Base-by-base conservation (phyloP, 345 rosid species). In the Populus ilicifolia region DNA sequence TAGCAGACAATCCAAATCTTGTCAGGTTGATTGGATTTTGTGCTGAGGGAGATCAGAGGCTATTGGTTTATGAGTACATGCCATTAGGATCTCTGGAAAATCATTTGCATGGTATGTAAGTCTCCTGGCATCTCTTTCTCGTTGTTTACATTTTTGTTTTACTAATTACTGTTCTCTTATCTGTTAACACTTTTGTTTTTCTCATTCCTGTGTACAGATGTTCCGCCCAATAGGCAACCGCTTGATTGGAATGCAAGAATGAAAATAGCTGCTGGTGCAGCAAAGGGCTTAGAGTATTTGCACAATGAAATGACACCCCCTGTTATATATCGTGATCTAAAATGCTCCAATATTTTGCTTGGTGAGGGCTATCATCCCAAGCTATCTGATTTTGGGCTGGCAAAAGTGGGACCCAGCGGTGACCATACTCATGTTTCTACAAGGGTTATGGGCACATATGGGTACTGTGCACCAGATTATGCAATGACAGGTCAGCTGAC, bases 361-460 rank as follows among this genome's bases (percentile, higher is more conserved):
- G 86, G 81, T 0, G 83, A 86, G 65, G 84, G 69, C 27, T 84
- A 77, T 71, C 80, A 79, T 67, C 81, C 89, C 0, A 86, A 86
- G 80, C 75, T 86, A 46, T 86, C 87, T 73, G 89, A 86, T 78
- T 86, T 86, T 71, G 89, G 89, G 2, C 74, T 86, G 70, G 87
- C 87, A 17, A 86, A 86, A 73, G 82, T 82, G 75, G 89, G 89
- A 14, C 89, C 89, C 2, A 80, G 81, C 54, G 89, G 89, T 20
- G 89, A 86, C 50, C 67, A 83, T 52, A 86, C 89, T 63, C 89
- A 86, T 59, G 89, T 86, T 74, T 86, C 87, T 30, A 86, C 89
- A 10, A 82, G 89, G 81, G 89, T 86, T 54, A 86, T 86, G 89
- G 89, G 89, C 25, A 86, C 89, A n/a, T 84, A 86, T 44, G 89